Base-by-base conservation (phyloP, 2,329 filamentous ascomycete species). In the Mollisiaceae sp. region DNA sequence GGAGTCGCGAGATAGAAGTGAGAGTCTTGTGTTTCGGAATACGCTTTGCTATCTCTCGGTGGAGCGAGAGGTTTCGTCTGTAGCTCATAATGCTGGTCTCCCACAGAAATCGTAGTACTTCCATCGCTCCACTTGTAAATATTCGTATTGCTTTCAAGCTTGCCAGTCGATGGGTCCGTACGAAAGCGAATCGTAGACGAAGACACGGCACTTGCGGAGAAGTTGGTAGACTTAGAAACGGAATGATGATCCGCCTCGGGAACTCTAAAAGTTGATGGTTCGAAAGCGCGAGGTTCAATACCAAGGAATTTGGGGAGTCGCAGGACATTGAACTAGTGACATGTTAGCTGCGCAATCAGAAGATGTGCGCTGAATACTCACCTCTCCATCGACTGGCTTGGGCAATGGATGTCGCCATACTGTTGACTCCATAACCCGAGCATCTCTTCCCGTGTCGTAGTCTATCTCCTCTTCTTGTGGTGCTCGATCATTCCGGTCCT, bases 111-210 rank as follows among this genome's bases (percentile, higher is more conserved):
- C 12, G 91, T 93, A 18, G 92, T 80, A 4, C 89, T 92, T 35
- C 91, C 91, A 74, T 94, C 91, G 67, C 89, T 92, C 91, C 91
- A 94, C 71, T 86, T 86, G 74, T 92, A 86, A 36, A 94, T 80
- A 68, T 89, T 85, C 2, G 91, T 86, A 75, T 94, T 94, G 74
- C 91, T 93, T 75, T 91, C 86, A 14, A 93, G 81, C 67, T 87
- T 81, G 58, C 85, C 84, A 1, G 87, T 89, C 36, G 84, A 83
- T 11, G 87, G 82, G 65, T 92, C 88, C 73, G 85, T 86, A 62
- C 89, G 87, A 78, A 89, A 92, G 67, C 91, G 88, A 57, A 91
- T 83, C 1, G 90, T 89, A 43, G 87, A 86, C 73, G 88, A 84
- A 38, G 90, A 83, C 8, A 83, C 85, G 63, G 82, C 80, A 77